Evolutionary conservation across 176 grass and related monocot species (phyloP), one percentile per base, ranked within the genome.

Genomic region (Dendrocalamus sinicus): DNA sequence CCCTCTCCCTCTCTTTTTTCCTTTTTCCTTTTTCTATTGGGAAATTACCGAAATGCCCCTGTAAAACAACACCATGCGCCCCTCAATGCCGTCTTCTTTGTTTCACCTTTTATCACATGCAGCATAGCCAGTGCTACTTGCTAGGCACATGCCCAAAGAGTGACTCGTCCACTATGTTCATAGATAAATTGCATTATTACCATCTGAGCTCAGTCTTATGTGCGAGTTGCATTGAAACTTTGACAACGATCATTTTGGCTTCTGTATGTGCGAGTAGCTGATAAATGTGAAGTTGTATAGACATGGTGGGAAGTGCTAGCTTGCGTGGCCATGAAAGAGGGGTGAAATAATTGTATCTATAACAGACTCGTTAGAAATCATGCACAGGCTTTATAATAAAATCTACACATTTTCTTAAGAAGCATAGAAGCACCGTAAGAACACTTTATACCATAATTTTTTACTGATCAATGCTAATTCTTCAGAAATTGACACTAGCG

Each of bases 101-200:
- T n/a, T 67, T 83, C 28, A 62, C 54, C 54, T 86, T 86, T 86
- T 43, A 51, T 86, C 88, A 82, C 88, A 90, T 66, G 88, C 88
- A 82, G 54, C 67, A 17, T 75, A 44, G 73, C 54, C 72, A 12
- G 51, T 73, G 80, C 53, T 69, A 77, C 44, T 32, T 70, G 72
- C 48, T 3, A 13, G 12, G 16, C 62, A 82, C 78, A 82, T 86
- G 53, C 63, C 51, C 64, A 30, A 22, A 50, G 47, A 59, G 44
- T 37, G 45, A 10, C 81, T 65, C 48, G 50, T 14, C 50, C 19
- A 1, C 53, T 50, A 20, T 23, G 3, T 7, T 39, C 14, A 7
- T 41, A 6, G 9, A 28, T 57, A 13, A 51, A 70, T 65, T 30
- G 26, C 75, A 26, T 5, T 15, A 20, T 60, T 55, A 63, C 44